These are phyloP conservation scores for Cryptosporidium ubiquitum DNA, from an alignment of 169 alveolate species.

Conservation along the genomic window DNA sequence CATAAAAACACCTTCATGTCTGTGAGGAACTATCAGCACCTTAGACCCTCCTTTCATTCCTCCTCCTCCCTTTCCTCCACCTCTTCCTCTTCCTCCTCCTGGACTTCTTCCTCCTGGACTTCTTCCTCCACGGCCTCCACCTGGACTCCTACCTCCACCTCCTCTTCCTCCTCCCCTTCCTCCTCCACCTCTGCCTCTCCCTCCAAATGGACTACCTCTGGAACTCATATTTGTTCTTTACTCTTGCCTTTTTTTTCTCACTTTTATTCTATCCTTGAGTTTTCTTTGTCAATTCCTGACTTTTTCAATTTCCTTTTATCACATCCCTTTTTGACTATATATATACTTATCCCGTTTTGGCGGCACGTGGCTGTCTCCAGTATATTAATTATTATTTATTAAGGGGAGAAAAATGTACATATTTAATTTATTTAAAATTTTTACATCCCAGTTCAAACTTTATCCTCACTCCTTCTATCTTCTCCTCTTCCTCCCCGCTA, in stretches of 20 bases:
- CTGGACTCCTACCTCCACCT: slow-evolving; percentile 81
- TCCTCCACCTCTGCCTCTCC: slow-evolving; percentile 82
- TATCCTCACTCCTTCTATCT: neutral
- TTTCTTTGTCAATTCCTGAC: slow-evolving; percentile 67
- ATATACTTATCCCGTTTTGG: slow-evolving; percentile 28
- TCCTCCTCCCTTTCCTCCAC: slow-evolving; percentile 82
- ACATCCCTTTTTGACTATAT: slow-evolving; percentile 11
- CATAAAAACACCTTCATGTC: slow-evolving; percentile 96
- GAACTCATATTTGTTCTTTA: slow-evolving; percentile 29
- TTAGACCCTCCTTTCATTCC: slow-evolving; percentile 89
- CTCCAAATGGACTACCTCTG: slow-evolving; percentile 78
- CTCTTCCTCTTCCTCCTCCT: slow-evolving; percentile 80
- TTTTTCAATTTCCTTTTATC: slow-evolving; percentile 5
- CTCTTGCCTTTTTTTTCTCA: neutral
- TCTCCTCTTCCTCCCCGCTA: neutral
- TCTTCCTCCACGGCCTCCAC: slow-evolving; percentile 86
- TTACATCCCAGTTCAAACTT: neutral
- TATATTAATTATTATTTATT: neutral
- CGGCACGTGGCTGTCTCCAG: slow-evolving; percentile 74
- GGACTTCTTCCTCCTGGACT: slow-evolving; percentile 80
- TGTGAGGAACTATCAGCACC: slow-evolving; percentile 94
- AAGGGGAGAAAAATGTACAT: neutral
- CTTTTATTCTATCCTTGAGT: neutral
- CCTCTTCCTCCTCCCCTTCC: slow-evolving; percentile 78
- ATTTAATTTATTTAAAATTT: neutral